Evolutionary conservation across 176 grass and related monocot species (phyloP), one percentile per base, ranked within the genome.

Genomic region (Pharus latifolius): DNA sequence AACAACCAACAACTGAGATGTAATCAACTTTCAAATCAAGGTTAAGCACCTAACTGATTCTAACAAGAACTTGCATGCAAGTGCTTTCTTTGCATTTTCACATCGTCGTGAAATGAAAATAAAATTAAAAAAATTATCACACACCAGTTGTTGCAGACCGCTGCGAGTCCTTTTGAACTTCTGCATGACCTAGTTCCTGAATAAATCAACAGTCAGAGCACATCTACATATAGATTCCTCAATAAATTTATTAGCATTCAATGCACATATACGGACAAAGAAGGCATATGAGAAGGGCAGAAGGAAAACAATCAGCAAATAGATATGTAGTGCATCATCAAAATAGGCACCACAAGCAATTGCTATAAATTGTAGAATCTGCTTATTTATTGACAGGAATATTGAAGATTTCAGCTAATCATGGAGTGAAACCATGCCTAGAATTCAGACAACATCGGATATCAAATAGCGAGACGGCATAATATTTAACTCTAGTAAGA

Each of bases 81-180:
- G 2, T 37, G 20, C 28, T 54, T 22, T 7, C 29, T 46, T 38
- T 25, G 38, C 41, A 40, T 19, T 55, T 63, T 31, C 15, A 7
- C 17, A 16, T 75, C 7, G 14, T 40, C 19, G 19, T 30, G 56
- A 49, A 31, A 42, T 0, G 11, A 57, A 57, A 61, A 38, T 2
- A 41, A 28, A 44, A 49, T 32, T 17, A 65, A 25, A 70, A n/a
- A 23, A 40, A 10, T 19, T 42, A 25, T 64, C 11, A 47, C 49
- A 27, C 59, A 86, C 83, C 78, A 59, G 80, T 73, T 71, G 56
- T 61, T 75, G 79, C 60, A 57, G 73, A 24, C 59, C 88, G 65
- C 52, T 85, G 83, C 46, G 69, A 82, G 59, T 84, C 83, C 70
- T 84, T 87, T 58, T 77, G 77, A 49, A 75, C 83, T 68, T 85